These are phyloP conservation scores for Angophora floribunda DNA, from an alignment of 345 rosid species.

Conservation along the genomic window DNA sequence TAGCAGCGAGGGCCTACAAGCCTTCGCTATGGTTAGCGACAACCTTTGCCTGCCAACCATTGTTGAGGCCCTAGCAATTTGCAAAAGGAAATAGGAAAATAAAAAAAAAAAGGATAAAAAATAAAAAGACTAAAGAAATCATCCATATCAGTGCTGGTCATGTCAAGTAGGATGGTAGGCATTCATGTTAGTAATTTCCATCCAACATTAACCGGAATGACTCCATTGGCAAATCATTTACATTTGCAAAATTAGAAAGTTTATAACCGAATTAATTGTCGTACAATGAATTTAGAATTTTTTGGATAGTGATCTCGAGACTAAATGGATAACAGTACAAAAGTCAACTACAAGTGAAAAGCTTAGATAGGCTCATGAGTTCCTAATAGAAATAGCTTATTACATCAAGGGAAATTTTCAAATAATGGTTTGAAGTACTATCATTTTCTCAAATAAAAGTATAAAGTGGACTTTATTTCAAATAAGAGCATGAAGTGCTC, in stretches of 20 bases:
- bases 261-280: accelerated
- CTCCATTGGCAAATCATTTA: not conserved
- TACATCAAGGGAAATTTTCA: too few species aligned
- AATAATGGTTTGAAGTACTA: too few species aligned
- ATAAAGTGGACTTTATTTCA: too few species aligned
- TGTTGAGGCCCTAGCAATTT: accelerated
- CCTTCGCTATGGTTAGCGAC: not conserved
- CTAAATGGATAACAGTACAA: not conserved
- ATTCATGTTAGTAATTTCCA: accelerated
- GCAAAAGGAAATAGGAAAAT: not conserved
- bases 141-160: accelerated
- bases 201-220: not conserved
- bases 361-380: not conserved
- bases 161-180: accelerated
- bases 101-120: accelerated
- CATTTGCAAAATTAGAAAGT: too few species aligned
- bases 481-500: too few species aligned
- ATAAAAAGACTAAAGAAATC: too few species aligned
- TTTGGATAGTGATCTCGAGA: not conserved
- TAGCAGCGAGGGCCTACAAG: not conserved
- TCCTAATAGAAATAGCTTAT: not conserved
- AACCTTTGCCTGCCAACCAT: not conserved
- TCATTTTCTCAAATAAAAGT: too few species aligned
- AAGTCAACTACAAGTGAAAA: not conserved
- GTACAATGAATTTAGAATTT: too few species aligned